Evolutionary conservation across 768 basidiomycete genomes (phyloP), one percentile per base, ranked within the genome.

Genomic region (Tephrocybe sp.): DNA sequence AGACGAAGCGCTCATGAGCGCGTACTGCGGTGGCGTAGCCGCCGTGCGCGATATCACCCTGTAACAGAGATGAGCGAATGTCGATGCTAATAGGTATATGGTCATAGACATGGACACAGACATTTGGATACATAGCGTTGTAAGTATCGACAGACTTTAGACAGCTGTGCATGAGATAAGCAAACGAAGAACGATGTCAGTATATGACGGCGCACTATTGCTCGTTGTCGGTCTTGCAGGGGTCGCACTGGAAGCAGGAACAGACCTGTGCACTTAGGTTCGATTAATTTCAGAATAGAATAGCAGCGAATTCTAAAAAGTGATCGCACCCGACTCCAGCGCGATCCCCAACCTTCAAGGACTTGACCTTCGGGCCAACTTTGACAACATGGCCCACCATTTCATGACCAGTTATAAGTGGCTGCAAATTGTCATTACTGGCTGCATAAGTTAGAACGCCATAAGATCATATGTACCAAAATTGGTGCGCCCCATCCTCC

Each of bases 281-380:
- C 9, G 20, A 15, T 30, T 18, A 3, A 26, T 8, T 46, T 9
- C n/a, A 18, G 14, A 32, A 3, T 18, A 6, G 28, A n/a, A 23
- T 15, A 12, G 15, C 10, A 17, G 14, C n/a, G 5, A 37, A 21
- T 1, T 12, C 3, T 4, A 10, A 12, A 1, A 40, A 24, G 10
- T 5, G 25, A 15, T n/a, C 43, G 2, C 18, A 70, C 69, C 70
- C 69, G 25, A 71, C 68, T 43, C 84, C 84, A 53, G 74, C 84
- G 8, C 76, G 64, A 60, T 84, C 79, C 20, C 83, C 83, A 8
- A 76, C 70, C 60, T 81, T 81, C 69, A 85, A 72, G 43, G 73
- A 73, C 3, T 59, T 72, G 38, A 84, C 82, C 37, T 80, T 72
- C 6, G 74, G 63, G 2, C 85, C 83, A 51, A 87, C 79, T 10